phyloP scores from a whole-genome alignment of 2,329 filamentous ascomycete species.

The Cadophora malorum region DNA sequence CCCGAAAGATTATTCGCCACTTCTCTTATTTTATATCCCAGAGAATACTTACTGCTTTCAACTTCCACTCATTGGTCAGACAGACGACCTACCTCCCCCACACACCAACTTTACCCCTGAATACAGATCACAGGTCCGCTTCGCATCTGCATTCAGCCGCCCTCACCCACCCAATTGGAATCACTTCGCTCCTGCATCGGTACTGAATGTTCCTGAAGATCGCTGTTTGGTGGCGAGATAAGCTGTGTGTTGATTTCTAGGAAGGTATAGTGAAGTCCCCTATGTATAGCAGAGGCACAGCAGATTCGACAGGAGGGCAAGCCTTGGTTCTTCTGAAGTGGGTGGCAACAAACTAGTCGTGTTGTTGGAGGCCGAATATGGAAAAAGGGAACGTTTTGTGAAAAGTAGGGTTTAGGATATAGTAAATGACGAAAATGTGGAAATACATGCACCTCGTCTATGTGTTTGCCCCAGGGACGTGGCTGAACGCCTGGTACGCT shows the following conservation, averaged over 20 bases:
- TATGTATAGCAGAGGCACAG: slow-evolving; percentile 6
- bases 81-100: slow-evolving; percentile 11
- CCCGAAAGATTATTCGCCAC: background rate
- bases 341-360: too few relatives aligned
- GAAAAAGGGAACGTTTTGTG: too few relatives aligned
- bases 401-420: background rate
- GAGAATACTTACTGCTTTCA: background rate
- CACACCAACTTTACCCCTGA: slow-evolving; percentile 1
- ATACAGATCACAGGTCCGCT: background rate
- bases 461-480: background rate
- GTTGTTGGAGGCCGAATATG: too few relatives aligned
- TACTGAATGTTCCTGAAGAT: slow-evolving; percentile 12
- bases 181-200: background rate
- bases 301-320: background rate
- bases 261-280: background rate
- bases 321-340: background rate
- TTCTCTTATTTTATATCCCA: background rate
- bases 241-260: background rate
- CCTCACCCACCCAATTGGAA: background rate
- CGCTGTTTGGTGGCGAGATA: background rate
- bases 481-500: background rate
- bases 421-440: background rate
- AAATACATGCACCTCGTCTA: slow-evolving; percentile 1
- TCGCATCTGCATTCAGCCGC: background rate
- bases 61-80: background rate